phyloP scores from a whole-genome alignment of 129 eudicot species.

The Lactuca sativa region DNA sequence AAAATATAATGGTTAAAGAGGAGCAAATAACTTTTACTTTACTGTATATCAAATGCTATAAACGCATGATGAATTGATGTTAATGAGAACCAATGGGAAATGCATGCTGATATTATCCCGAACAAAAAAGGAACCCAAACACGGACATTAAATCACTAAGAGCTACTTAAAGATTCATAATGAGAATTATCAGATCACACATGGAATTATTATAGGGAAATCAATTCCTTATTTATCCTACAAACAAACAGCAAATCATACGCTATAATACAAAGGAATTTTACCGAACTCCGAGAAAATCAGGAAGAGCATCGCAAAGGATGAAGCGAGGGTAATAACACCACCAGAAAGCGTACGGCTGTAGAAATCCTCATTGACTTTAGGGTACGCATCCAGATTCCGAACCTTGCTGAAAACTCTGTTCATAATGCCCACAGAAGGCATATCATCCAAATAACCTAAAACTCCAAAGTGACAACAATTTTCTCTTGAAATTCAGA shows the following conservation, averaged over 20 bases:
- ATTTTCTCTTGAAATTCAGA: constrained; percentile 3
- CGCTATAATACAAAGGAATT: neutral
- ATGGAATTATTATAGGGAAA: neutral
- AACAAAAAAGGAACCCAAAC: neutral
- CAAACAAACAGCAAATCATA: neutral
- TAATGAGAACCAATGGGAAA: neutral
- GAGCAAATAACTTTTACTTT: too few species aligned
- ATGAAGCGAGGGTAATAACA: constrained; percentile 63
- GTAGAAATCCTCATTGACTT: constrained; percentile 84
- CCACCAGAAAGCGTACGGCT: constrained; percentile 85
- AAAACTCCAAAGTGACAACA: constrained; percentile 1
- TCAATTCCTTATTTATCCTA: constrained; percentile 1
- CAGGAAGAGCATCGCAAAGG: constrained; percentile 60
- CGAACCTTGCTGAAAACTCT: constrained; percentile 53
- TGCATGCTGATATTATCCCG: neutral
- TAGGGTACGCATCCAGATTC: constrained; percentile 79
- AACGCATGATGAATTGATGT: neutral
- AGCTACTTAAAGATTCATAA: neutral
- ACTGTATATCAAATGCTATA: too few species aligned
- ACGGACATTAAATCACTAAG: neutral
- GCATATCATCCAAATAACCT: constrained; percentile 11
- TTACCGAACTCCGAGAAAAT: constrained; percentile 76
- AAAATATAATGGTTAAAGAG: too few species aligned
- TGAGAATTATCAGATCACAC: constrained; percentile 1
- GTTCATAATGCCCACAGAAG: constrained; percentile 40